A percentile compares a stretch with the other conserved stretches of the same genome.
Evolutionary conservation across 768 basidiomycete species (phyloP).

Genomic region (Russula sp.): DNA sequence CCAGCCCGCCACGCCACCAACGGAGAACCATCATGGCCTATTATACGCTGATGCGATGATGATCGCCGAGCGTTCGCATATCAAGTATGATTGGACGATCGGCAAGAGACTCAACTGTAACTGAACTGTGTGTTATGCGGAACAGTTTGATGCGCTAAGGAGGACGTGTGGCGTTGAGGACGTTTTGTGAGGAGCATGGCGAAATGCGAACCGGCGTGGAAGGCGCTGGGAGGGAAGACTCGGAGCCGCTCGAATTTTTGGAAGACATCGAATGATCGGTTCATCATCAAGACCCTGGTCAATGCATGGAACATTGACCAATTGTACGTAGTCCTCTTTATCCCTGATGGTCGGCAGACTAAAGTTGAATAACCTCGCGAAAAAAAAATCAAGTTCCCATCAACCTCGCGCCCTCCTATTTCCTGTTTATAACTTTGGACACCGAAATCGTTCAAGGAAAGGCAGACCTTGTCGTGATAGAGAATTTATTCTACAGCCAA

Average conservation of each 20-base stretch:
- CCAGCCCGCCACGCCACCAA: constrained; percentile 35
- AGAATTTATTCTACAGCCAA: too few species aligned
- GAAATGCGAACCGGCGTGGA: constrained; percentile 62
- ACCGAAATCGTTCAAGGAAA: too few species aligned
- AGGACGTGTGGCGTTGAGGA: constrained; percentile 63
- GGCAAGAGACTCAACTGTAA: constrained; percentile 67
- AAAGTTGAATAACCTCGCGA: neutral
- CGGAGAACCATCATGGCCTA: constrained; percentile 35
- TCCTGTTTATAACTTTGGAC: constrained; percentile 75
- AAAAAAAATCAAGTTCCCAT: too few species aligned
- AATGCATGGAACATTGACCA: constrained; percentile 86
- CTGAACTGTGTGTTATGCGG: constrained; percentile 81
- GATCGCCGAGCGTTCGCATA: too few species aligned
- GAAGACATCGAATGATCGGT: constrained; percentile 74
- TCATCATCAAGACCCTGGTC: constrained; percentile 82
- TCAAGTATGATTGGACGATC: constrained; percentile 43
- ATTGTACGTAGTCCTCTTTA: constrained; percentile 49
- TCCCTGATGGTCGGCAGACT: neutral
- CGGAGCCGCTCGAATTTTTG: constrained; percentile 62
- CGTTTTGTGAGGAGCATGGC: constrained; percentile 58
- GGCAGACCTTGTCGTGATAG: too few species aligned
- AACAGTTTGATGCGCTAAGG: constrained; percentile 65
- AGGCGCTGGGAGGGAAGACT: constrained; percentile 78
- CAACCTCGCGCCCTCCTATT: constrained; percentile 70
- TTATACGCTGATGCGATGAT: too few species aligned